Evolutionary conservation across 176 grass and related monocot species (phyloP).

Genomic region (Metroxylon sagu): DNA sequence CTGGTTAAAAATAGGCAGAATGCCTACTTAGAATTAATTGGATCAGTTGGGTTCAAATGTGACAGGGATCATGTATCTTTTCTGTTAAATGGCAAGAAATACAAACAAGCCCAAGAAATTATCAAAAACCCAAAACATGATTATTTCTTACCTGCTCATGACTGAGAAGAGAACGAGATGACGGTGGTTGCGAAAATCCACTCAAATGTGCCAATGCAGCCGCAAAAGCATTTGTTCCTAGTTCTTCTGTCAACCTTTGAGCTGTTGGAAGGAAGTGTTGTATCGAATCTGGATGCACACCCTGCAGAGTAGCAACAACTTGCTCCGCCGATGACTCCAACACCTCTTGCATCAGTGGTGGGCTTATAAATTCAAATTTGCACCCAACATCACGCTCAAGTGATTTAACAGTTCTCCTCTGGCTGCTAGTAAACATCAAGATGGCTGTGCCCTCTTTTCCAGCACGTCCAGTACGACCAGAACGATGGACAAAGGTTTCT

Average conservation of each 20-base stretch:
- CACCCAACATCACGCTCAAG: slow-evolving; percentile 87
- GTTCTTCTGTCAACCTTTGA: slow-evolving; percentile 54
- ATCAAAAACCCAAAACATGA: no score
- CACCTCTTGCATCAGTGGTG: slow-evolving; percentile 63
- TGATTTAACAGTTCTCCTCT: slow-evolving; percentile 87
- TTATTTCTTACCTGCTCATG: slow-evolving; percentile 66
- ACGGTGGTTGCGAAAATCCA: slow-evolving; percentile 92
- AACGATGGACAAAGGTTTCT: slow-evolving; percentile 98
- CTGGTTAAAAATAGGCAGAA: no score
- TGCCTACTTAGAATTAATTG: no score
- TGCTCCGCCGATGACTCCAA: slow-evolving; percentile 90
- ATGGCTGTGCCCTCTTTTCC: slow-evolving; percentile 84
- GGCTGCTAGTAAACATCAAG: slow-evolving; percentile 94
- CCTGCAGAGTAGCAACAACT: slow-evolving; percentile 72
- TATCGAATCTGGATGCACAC: slow-evolving; percentile 67
- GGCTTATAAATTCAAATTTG: slow-evolving; percentile 79
- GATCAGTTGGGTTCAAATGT: no score
- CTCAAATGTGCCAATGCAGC: slow-evolving; percentile 94
- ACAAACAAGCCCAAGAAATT: no score
- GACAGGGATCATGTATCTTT: no score
- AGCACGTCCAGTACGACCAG: slow-evolving; percentile 93
- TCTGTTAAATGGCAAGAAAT: no score
- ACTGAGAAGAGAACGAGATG: slow-evolving; percentile 86
- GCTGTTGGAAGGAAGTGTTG: slow-evolving; percentile 68
- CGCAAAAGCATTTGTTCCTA: slow-evolving; percentile 80